Evolutionary conservation across 1,139 yeast genomes (phyloP), one percentile per base, ranked within the genome.

Genomic region (Magnusiomyces paraingens): DNA sequence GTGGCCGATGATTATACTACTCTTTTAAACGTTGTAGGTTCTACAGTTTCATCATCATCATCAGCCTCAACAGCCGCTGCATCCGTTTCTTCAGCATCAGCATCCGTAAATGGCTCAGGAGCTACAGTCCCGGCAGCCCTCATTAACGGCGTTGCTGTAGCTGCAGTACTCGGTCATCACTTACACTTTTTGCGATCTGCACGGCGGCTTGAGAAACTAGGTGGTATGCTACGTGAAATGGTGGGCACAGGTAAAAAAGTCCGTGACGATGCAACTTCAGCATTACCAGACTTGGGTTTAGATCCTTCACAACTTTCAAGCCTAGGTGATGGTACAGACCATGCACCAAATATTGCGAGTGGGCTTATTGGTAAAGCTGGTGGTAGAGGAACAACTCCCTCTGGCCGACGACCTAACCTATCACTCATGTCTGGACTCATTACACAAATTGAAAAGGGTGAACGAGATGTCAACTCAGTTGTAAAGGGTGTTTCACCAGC

Each of bases 161-260:
- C 41, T 5, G 18, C 15, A 6, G 39, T 14, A 14, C 21, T 22
- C 11, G 51, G 49, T 17, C 40, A 20, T 21, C 98, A 91, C 68
- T 88, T 82, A 62, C 98, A 91, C 69, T 82, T 82, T 65, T 74
- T 91, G 60, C 78, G 82, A 57, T 81, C 85, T 47, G 84, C 91
- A 11, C 83, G 84, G 64, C 79, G 98, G 60, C 97, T 90, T 68
- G 98, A 91, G 66, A 90, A 89, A 66, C 74, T 91, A 50, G 80
- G 89, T 18, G 83, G 83, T 58, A 87, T 91, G 96, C 77, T 93
- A 60, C 88, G 88, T 62, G 96, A 88, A 65, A 71, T 91, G 57
- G 93, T 89, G 15, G 59, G 69, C 46, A 53, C 64, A 26, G 90
- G 91, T 11, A 86, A 86, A 63, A 86, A 84, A 66, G 75, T 86